Conservation (phyloP, 192 early-diverging fungal species). For the Hyaloraphidium curvatum region DNA sequence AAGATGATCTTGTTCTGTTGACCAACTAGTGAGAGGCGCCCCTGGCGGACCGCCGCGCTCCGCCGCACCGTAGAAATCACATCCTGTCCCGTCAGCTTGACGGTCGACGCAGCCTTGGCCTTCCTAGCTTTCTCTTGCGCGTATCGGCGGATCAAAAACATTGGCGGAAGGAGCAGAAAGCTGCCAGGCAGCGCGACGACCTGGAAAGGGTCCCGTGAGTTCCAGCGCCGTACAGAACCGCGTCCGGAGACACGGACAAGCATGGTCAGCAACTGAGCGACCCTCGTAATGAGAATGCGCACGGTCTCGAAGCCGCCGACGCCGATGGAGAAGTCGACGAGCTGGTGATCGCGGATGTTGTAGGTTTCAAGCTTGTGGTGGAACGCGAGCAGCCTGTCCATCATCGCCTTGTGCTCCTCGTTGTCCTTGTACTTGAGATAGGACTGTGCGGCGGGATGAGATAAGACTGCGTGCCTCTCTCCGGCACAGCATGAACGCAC, state of each 20-base stretch:
- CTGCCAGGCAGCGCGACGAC: conserved; percentile 25
- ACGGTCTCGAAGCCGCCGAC: background rate
- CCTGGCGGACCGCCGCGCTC: conserved; percentile 6
- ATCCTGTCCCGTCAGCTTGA: conserved; percentile 87
- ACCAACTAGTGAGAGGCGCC: background rate
- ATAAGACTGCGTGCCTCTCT: background rate
- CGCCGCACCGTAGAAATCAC: conserved; percentile 93
- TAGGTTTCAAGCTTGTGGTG: conserved; percentile 78
- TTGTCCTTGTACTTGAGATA: conserved; percentile 68
- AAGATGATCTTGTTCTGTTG: background rate
- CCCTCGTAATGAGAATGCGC: conserved; percentile 1
- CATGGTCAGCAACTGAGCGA: background rate
- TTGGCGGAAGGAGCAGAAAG: background rate
- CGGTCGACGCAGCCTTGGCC: conserved; percentile 69
- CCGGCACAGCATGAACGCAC: conserved; percentile 2
- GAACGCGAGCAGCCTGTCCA: conserved; percentile 57
- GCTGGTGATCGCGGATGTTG: background rate
- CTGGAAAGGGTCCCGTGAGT: conserved; percentile 20
- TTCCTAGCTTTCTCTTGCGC: conserved; percentile 14
- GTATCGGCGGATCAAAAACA: conserved; percentile 4
- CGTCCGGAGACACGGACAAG: background rate
- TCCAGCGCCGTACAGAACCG: conserved; percentile 20
- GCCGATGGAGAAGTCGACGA: background rate
- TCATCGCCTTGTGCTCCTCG: conserved; percentile 59
- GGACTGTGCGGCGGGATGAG: conserved; percentile 27